Base-by-base conservation (phyloP, 2,329 filamentous ascomycete genomes). In the Talaromyces pinophilus region DNA sequence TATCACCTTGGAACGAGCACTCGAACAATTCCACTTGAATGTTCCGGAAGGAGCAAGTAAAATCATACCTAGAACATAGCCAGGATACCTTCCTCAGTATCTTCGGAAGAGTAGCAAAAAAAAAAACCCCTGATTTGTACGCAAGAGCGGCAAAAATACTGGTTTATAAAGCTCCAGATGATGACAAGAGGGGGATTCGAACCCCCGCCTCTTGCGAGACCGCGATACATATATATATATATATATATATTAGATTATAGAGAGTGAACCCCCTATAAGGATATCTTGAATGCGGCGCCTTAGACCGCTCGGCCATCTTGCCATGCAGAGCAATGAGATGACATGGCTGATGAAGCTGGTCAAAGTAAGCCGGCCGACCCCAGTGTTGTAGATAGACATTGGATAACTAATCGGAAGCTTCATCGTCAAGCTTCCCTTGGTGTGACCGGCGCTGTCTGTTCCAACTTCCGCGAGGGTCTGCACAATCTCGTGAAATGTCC, bases 151-250 rank as follows among this genome's bases (percentile, higher is more conserved):
- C 42, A 46, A 19, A 44, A 8, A 19, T 1, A 35, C 3, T 8
- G 6, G n/a, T n/a, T 5, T 44, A 3, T 44, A 17, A 19, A 19
- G 17, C 40, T 44, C 6, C 30, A 5, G 6, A 0, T 55, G 4
- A 22, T 57, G 54, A 38, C 33, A 40, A 59, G 33, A 57, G 28
- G 8, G 28, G 30, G 54, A 57, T 38, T 57, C 54, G 55, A 59
- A 59, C 55, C 33, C 55, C 4, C 55, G 55, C 55, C 55, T 25
- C 33, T 59, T 59, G n/a, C 55, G 55, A 59, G 55, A 59, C 10
- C 10, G 44, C 44, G 11, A 25, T 48, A 48, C 44, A 2, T 19
- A 10, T 48, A 22, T 22, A 15, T 50, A 15, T 50, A 19, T 19
- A 19, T 19, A 19, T 19, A 19, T 19, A 1, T 19, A 19, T 19